phyloP scores from a whole-genome alignment of 2,329 filamentous ascomycete genomes.

The Epichloe hybrida region DNA sequence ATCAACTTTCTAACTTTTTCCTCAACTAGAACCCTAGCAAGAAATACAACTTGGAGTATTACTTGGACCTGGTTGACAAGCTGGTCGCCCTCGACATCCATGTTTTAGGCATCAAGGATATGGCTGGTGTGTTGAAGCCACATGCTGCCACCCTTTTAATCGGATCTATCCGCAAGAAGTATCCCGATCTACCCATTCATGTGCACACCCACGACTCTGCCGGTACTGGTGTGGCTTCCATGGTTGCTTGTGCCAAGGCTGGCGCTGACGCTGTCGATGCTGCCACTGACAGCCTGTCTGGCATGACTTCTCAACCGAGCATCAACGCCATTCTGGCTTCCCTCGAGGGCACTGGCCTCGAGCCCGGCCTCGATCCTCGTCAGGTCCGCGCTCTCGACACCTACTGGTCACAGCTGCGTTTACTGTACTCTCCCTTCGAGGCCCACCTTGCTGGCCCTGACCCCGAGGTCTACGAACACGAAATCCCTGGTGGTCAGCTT shows the following conservation, averaged over 20 bases:
- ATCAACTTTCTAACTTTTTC: too few relatives aligned
- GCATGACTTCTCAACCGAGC: constrained; percentile 97
- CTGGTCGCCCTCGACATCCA: constrained; percentile 82
- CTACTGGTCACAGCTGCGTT: constrained; percentile 94
- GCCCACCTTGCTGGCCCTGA: constrained; percentile 87
- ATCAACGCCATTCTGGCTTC: constrained; percentile 92
- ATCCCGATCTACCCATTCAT: constrained; percentile 93
- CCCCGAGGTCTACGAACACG: constrained; percentile 95
- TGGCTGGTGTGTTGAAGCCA: constrained; percentile 97
- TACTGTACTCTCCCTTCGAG: constrained; percentile 97
- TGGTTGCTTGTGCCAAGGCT: constrained; percentile 89
- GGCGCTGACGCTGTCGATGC: constrained; percentile 93
- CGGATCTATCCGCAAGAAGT: constrained; percentile 79
- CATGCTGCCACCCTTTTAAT: constrained; percentile 78
- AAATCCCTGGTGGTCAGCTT: constrained; percentile 94
- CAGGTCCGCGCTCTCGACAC: constrained; percentile 80
- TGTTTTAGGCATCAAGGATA: constrained; percentile 85
- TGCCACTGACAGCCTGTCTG: constrained; percentile 90
- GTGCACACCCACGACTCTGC: constrained; percentile 98
- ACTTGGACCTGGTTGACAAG: constrained; percentile 79
- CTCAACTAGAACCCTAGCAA: constrained; percentile 59
- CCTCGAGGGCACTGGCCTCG: constrained; percentile 68
- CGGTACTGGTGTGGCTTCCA: constrained; percentile 93
- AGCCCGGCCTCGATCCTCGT: constrained; percentile 67
- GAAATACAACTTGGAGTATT: constrained; percentile 98